These are phyloP conservation scores for Aspergillus sp. DNA, from an alignment of 2,329 filamentous ascomycete genomes.

Conservation along the genomic window DNA sequence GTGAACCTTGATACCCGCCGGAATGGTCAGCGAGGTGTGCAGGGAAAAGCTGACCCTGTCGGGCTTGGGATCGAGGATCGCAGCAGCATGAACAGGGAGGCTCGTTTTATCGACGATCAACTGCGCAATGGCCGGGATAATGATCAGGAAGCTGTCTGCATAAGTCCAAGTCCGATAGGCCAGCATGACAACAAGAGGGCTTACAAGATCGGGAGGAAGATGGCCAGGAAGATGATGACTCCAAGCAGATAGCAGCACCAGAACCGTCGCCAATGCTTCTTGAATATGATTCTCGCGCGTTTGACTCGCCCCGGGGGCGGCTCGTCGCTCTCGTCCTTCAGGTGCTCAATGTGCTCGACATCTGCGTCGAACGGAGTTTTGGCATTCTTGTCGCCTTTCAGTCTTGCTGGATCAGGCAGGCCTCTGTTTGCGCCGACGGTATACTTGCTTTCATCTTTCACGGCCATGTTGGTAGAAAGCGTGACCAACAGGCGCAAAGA, in stretches of 20 bases:
- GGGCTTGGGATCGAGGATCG: conserved; percentile 12
- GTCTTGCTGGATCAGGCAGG: not conserved
- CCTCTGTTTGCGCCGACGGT: not conserved
- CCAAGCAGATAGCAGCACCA: conserved; percentile 14
- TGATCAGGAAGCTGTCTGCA: conserved; percentile 12
- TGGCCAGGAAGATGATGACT: conserved; percentile 13
- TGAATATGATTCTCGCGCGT: not conserved
- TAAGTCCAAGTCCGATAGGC: too few species aligned
- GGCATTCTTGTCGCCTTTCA: not conserved
- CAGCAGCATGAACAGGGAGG: conserved; percentile 12
- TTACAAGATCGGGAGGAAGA: conserved; percentile 18
- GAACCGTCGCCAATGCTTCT: conserved; percentile 10
- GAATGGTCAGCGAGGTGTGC: conserved; percentile 11
- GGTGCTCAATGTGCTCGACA: conserved; percentile 6
- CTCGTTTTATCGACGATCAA: conserved; percentile 13
- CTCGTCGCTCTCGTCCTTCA: conserved; percentile 1
- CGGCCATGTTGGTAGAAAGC: not conserved
- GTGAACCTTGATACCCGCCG: conserved; percentile 8
- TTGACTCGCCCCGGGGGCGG: conserved; percentile 1
- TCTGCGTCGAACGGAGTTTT: not conserved
- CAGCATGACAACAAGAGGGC: not conserved
- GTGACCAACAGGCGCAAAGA: too few species aligned
- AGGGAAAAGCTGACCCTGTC: conserved; percentile 13
- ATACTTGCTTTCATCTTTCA: not conserved
- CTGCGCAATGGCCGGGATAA: conserved; percentile 16